Conservation (phyloP, 2,329 filamentous ascomycete species). For the Gremmenia infestans region DNA sequence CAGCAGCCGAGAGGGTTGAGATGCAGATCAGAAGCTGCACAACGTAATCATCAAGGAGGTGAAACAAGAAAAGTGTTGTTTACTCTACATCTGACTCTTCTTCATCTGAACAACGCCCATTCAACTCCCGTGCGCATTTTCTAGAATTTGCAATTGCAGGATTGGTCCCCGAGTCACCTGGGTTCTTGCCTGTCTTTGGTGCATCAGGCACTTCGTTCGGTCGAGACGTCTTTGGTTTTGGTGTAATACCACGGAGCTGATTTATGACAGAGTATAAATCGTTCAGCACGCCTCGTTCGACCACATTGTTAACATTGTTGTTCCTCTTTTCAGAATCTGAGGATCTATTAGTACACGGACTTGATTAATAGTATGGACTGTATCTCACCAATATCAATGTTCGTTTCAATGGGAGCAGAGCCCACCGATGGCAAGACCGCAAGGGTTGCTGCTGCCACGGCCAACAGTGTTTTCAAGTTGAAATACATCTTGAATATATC, state of each 20-base stretch:
- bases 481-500: background rate
- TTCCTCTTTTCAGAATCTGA: background rate
- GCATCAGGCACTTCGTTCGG: background rate
- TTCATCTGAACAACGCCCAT: background rate
- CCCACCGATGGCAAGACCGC: background rate
- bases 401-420: background rate
- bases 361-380: background rate
- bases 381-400: background rate
- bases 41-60: no score
- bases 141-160: background rate
- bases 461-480: background rate
- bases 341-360: background rate
- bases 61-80: no score
- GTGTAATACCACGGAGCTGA: background rate
- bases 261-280: background rate
- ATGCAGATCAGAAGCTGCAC: no score
- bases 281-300: background rate
- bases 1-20: no score
- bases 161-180: background rate
- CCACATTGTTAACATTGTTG: background rate
- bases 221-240: background rate
- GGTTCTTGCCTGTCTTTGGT: background rate
- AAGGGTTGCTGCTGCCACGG: background rate
- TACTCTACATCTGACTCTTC: background rate
- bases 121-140: background rate